These are phyloP conservation scores for Aspergillus persii DNA, from an alignment of 2,329 filamentous ascomycete genomes.

Conservation along the genomic window DNA sequence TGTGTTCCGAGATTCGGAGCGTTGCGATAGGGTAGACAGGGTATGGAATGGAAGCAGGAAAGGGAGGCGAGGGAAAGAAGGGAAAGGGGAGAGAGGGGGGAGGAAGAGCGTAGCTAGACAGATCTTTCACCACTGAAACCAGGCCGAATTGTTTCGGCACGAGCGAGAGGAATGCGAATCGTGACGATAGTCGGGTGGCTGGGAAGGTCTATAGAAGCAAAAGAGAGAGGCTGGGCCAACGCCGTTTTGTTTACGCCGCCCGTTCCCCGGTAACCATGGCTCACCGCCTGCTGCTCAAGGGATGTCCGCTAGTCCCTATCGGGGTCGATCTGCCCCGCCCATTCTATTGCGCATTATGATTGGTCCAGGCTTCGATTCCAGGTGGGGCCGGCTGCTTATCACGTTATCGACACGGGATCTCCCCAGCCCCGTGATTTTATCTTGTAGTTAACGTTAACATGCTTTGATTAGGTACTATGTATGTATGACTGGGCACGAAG, in stretches of 20 bases:
- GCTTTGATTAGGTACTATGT: too few species aligned
- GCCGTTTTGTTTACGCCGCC: slow-evolving; percentile 38
- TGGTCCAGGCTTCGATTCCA: not conserved
- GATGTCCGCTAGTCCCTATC: slow-evolving; percentile 10
- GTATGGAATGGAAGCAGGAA: slow-evolving; percentile 22
- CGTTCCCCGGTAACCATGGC: slow-evolving; percentile 35
- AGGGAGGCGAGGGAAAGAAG: slow-evolving; percentile 18
- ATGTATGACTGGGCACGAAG: too few species aligned
- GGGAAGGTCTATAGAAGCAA: slow-evolving; percentile 26
- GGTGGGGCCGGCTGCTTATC: slow-evolving; percentile 14
- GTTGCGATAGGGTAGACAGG: slow-evolving; percentile 14
- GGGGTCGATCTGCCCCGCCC: slow-evolving; percentile 3
- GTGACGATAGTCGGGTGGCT: slow-evolving; percentile 33
- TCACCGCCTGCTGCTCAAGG: slow-evolving; percentile 30
- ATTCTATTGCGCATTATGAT: slow-evolving; percentile 9
- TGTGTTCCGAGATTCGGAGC: not conserved
- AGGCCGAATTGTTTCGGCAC: slow-evolving; percentile 8
- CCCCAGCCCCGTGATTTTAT: slow-evolving; percentile 18
- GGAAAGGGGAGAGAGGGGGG: slow-evolving; percentile 18
- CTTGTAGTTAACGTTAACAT: not conserved
- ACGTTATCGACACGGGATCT: slow-evolving; percentile 8
- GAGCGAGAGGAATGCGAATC: not conserved
- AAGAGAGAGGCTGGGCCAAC: slow-evolving; percentile 45
- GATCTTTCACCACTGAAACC: slow-evolving; percentile 18
- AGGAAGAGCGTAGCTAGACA: slow-evolving; percentile 38